phyloP scores from a whole-genome alignment of 1,284 basidiomycete species.

The Naganishia liquefaciens region DNA sequence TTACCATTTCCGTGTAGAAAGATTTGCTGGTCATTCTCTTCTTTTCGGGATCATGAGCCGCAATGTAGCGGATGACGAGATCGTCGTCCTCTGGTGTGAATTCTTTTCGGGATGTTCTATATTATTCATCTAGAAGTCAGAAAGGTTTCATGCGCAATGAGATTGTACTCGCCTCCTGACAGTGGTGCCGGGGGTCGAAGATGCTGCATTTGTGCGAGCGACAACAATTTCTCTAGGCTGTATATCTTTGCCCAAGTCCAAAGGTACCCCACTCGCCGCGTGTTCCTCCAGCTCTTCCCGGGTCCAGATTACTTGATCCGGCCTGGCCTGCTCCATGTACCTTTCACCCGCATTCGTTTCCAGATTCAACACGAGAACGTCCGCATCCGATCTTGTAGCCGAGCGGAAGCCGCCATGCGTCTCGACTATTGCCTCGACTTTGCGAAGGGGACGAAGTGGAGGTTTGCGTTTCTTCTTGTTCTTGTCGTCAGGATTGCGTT shows the following conservation, averaged over 20 bases:
- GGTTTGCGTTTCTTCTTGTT: no score
- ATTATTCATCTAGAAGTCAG: neutral
- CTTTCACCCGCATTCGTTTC: slow-evolving; percentile 2
- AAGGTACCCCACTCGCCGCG: neutral
- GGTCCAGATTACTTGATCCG: slow-evolving; percentile 26
- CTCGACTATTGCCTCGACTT: slow-evolving; percentile 7
- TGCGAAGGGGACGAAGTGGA: neutral
- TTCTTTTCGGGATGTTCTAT: slow-evolving; percentile 22
- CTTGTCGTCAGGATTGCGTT: neutral
- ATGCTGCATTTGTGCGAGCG: slow-evolving; percentile 16
- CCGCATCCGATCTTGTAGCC: slow-evolving; percentile 8
- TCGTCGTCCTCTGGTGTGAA: slow-evolving; percentile 29
- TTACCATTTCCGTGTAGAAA: slow-evolving; percentile 26
- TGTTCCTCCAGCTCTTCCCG: slow-evolving; percentile 12
- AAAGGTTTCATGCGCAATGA: neutral
- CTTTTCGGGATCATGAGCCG: slow-evolving; percentile 17
- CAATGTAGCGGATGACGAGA: slow-evolving; percentile 15
- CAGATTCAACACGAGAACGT: slow-evolving; percentile 26
- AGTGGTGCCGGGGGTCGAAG: slow-evolving; percentile 14
- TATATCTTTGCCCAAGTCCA: slow-evolving; percentile 18
- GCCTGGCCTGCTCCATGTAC: slow-evolving; percentile 15
- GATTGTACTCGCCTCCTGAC: neutral
- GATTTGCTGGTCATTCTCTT: slow-evolving; percentile 20
- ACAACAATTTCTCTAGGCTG: slow-evolving; percentile 17
- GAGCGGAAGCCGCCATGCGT: slow-evolving; percentile 15